Base-by-base conservation (phyloP, 179 eudicot genomes). In the Camellia oleifera region DNA sequence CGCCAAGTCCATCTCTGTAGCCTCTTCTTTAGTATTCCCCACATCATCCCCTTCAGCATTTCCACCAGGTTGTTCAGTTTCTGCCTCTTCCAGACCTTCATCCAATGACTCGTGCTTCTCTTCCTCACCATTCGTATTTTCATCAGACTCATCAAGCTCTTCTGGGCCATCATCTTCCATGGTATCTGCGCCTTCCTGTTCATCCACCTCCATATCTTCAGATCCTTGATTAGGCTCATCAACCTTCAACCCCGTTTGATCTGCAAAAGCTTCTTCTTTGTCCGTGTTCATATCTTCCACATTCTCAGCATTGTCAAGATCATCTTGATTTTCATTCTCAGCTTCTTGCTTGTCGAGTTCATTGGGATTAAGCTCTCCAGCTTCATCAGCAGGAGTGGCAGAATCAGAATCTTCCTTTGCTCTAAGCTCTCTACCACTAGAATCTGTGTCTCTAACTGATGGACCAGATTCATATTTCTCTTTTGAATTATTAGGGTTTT, bases 381-480 rank as follows among this genome's bases (percentile, higher is more conserved):
- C 73, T 70, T 85, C 92, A 78, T 88, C 90, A 64, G 79, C 70
- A 72, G 44, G 80, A 82, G 84, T 81, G 68, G 85, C 81, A 73
- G 88, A 63, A 82, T 94, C 85, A 75, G 88, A 69, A 81, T 94
- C 92, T 75, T 91, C 97, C 86, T 93, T 97, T 58, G 94, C 98
- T 87, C 92, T 88, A 77, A 97, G 95, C 88, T 97, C 98, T 81
- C 90, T 83, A 61, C 82, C 87, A 75, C 78, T 79, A 18, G 87
- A 82, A 84, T 92, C 94, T 56, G 74, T 70, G 76, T 93, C 97
- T 66, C 84, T 82, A 65, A 91, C 92, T 0, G 98, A 82, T 46
- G 97, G 89, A 61, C 98, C 98, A 44, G 89, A 71, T 73, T 97
- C 97, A 63, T 86, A 71, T 84, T 93, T 94, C 84, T 94, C 98